Conservation (phyloP, 192 early-diverging fungal genomes). For the Coemansia sp. region DNA sequence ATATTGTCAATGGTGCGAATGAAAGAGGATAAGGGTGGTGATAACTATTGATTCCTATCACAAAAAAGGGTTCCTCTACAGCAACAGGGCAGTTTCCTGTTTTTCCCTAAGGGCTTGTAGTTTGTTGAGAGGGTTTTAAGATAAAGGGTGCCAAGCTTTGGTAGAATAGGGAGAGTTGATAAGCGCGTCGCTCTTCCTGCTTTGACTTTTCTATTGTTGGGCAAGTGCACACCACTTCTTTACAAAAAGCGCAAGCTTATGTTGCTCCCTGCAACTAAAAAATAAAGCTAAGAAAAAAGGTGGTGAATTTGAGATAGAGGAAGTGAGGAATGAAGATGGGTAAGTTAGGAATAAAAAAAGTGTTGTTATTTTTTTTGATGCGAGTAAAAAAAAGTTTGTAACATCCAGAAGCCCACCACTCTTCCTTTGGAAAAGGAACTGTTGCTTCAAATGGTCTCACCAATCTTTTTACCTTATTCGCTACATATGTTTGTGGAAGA, state of each 20-base stretch:
- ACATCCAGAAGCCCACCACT: background rate
- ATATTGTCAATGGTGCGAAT: background rate
- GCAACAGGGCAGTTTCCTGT: background rate
- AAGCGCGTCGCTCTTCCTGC: background rate
- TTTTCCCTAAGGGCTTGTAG: background rate
- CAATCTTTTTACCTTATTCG: background rate
- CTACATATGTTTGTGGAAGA: background rate
- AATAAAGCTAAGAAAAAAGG: conserved; percentile 1
- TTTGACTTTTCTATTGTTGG: background rate
- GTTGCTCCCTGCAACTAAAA: background rate
- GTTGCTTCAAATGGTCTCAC: background rate
- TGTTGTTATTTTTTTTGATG: background rate
- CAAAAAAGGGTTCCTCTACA: background rate
- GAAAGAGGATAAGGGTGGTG: background rate
- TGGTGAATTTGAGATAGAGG: background rate
- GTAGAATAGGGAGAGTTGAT: background rate
- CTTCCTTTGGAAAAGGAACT: background rate
- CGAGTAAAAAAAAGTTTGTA: background rate
- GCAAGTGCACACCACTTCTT: background rate
- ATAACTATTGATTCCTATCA: background rate
- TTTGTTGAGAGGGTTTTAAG: background rate
- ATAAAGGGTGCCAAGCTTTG: background rate
- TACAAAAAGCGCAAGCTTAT: background rate
- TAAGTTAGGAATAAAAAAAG: background rate
- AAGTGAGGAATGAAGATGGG: conserved; percentile 1